phyloP scores from a whole-genome alignment of 441 rosid species.

The Populus hybrid region DNA sequence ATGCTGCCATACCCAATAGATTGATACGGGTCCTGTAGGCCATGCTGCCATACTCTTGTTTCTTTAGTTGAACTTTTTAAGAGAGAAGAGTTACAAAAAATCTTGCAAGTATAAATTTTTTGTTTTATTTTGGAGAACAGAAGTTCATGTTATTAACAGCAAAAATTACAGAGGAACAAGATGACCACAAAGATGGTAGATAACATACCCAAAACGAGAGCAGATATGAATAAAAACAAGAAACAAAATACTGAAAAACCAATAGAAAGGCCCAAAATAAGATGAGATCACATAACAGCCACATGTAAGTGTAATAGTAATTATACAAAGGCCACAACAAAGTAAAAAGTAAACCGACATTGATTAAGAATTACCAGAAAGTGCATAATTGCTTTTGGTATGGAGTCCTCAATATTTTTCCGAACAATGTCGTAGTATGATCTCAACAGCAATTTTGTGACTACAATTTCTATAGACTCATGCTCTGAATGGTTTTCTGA shows the following conservation, averaged over 20 bases:
- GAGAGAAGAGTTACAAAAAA: background rate
- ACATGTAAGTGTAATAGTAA: background rate
- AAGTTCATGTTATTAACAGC: background rate
- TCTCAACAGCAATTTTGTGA: slow-evolving; percentile 72
- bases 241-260: background rate
- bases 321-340: background rate
- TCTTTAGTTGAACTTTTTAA: background rate
- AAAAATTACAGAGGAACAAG: background rate
- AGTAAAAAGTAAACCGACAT: background rate
- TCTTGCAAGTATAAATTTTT: background rate
- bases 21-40: background rate
- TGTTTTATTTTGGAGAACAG: background rate
- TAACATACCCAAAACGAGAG: background rate
- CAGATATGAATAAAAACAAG: background rate
- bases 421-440: slow-evolving; percentile 93
- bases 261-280: slow-evolving; percentile 17
- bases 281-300: background rate
- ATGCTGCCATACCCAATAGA: background rate
- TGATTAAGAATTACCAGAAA: slow-evolving; percentile 59
- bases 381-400: slow-evolving; percentile 97
- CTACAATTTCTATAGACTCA: slow-evolving; percentile 69
- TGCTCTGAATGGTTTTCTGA: slow-evolving; percentile 73
- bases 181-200: background rate
- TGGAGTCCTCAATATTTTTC: slow-evolving; percentile 79
- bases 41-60: background rate